A percentile compares a stretch with the other conserved stretches of the same genome.
Conservation (phyloP, 331 rosid species). For the Ulmus americana region DNA sequence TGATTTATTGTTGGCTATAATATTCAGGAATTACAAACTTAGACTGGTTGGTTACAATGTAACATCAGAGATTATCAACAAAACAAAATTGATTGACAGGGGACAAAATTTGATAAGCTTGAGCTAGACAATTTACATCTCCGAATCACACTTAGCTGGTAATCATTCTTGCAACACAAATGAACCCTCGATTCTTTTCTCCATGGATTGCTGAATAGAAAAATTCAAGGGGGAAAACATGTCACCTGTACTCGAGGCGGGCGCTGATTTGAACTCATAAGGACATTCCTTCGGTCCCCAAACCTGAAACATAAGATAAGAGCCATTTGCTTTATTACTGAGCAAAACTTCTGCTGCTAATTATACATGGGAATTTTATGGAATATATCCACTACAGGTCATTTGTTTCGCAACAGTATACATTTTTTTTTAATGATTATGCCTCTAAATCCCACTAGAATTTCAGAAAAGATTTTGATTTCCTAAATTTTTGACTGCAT, state of each 20-base stretch:
- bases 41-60: not conserved
- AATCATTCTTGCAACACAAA: slow-evolving; percentile 70
- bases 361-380: not conserved
- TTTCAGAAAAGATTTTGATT: too few species aligned
- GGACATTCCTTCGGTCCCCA: slow-evolving; percentile 98
- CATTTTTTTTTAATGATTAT: too few species aligned
- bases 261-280: slow-evolving; percentile 84
- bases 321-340: not conserved
- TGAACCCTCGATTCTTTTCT: slow-evolving; percentile 95
- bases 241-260: slow-evolving; percentile 60
- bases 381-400: too few species aligned
- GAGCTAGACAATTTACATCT: slow-evolving; percentile 24
- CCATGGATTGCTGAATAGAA: slow-evolving; percentile 54
- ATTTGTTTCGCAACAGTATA: too few species aligned
- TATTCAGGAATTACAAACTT: not conserved
- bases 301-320: slow-evolving; percentile 43
- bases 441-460: too few species aligned
- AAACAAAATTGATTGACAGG: slow-evolving; percentile 3
- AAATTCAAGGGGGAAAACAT: slow-evolving; percentile 57
- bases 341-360: slow-evolving; percentile 1
- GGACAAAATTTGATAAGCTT: not conserved
- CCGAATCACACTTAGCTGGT: slow-evolving; percentile 14
- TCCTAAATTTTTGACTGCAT: too few species aligned
- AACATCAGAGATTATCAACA: not conserved
- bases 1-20: not conserved